Conservation (phyloP, 495 filamentous ascomycete species). For the Cercophora newfieldiana region DNA sequence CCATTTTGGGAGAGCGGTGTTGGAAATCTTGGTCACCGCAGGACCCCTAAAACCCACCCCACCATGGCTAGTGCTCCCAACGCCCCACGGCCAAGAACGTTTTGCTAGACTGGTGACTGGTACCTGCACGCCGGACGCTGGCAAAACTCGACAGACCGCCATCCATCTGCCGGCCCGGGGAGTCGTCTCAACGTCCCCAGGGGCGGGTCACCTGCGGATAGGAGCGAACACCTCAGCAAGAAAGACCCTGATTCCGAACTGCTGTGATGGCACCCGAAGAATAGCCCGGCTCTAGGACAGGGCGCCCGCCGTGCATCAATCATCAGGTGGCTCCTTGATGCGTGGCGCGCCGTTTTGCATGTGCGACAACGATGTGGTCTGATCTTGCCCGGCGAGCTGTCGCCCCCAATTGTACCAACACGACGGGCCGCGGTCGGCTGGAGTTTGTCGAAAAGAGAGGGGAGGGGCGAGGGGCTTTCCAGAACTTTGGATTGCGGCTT, state of each 20-base stretch:
- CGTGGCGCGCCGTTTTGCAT: not conserved
- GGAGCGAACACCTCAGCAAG: too few species aligned
- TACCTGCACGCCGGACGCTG: not conserved
- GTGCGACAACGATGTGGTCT: not conserved
- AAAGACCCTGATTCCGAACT: not conserved
- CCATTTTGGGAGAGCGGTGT: constrained; percentile 13
- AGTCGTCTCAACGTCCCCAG: not conserved
- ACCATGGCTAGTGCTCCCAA: not conserved
- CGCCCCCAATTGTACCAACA: not conserved
- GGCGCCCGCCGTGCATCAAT: not conserved
- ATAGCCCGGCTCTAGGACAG: too few species aligned
- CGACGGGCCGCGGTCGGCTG: not conserved
- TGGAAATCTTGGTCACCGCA: constrained; percentile 4
- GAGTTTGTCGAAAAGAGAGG: not conserved
- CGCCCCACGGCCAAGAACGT: constrained; percentile 1
- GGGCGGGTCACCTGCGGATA: not conserved
- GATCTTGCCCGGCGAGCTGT: not conserved
- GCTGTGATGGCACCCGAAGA: too few species aligned
- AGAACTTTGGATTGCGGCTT: not conserved
- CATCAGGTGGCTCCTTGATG: not conserved
- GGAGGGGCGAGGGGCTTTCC: not conserved
- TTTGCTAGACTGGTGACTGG: not conserved
- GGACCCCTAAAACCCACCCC: not conserved
- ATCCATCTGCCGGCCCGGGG: not conserved
- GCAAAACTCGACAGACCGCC: not conserved